Evolutionary conservation across 2,329 filamentous ascomycete genomes (phyloP).

Genomic region (Talaromyces islandicus): DNA sequence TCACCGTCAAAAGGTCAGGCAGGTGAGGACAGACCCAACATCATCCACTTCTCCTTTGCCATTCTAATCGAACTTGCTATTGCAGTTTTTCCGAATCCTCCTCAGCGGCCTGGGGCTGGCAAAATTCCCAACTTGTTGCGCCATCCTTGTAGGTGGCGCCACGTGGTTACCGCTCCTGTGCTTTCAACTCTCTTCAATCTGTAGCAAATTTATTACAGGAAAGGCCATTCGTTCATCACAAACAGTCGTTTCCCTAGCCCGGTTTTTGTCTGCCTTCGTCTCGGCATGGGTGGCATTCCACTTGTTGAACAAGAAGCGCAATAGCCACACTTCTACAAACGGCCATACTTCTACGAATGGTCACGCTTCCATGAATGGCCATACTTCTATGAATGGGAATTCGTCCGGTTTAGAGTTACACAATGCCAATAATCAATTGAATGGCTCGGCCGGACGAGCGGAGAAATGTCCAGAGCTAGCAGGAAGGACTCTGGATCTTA

Average conservation of each 20-base stretch:
- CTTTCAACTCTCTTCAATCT: constrained; percentile 20
- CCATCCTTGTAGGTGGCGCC: constrained; percentile 46
- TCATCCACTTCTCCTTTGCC: background rate
- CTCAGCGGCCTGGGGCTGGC: constrained; percentile 36
- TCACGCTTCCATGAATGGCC: background rate
- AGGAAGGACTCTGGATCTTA: constrained; percentile 74
- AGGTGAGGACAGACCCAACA: constrained; percentile 25
- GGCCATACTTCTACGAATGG: background rate
- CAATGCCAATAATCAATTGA: constrained; percentile 6
- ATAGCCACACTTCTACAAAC: constrained; percentile 11
- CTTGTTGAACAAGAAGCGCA: constrained; percentile 40
- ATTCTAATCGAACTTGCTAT: background rate
- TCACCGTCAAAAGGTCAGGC: constrained; percentile 26
- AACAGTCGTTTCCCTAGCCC: constrained; percentile 20
- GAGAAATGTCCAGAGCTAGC: constrained; percentile 40
- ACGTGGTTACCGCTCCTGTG: constrained; percentile 37
- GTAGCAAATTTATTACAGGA: constrained; percentile 14
- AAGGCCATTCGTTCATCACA: constrained; percentile 12
- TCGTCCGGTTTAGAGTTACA: background rate
- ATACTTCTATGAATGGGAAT: constrained; percentile 3
- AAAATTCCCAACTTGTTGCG: constrained; percentile 50
- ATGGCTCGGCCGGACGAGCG: constrained; percentile 3
- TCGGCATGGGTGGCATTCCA: constrained; percentile 46
- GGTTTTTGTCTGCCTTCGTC: constrained; percentile 41
- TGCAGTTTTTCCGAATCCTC: constrained; percentile 34